Percentiles rank a stretch among this genome's conserved stretches.
Evolutionary conservation across 2,329 filamentous ascomycete genomes (phyloP).

Genomic region (Trichocomaceae sp.): DNA sequence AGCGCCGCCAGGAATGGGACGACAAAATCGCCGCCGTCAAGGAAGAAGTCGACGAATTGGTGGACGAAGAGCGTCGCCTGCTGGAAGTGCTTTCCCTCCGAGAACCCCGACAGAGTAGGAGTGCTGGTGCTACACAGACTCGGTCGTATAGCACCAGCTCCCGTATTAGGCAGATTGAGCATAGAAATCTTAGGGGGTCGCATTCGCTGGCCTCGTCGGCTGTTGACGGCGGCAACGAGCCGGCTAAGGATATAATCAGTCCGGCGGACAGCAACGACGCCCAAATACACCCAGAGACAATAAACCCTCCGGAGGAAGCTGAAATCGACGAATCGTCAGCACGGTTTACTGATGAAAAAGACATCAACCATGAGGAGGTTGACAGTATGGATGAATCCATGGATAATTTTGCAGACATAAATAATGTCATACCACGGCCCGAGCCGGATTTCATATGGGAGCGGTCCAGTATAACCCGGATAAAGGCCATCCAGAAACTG

Average conservation of each 20-base stretch:
- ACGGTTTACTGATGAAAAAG: slow-evolving; percentile 2
- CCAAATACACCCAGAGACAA: not conserved
- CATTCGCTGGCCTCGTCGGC: not conserved
- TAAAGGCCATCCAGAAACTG: slow-evolving; percentile 34
- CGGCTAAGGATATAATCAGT: not conserved
- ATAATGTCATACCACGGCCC: not conserved
- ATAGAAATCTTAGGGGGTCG: not conserved
- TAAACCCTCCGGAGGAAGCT: not conserved
- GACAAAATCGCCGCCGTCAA: slow-evolving; percentile 39
- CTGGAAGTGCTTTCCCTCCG: slow-evolving; percentile 24
- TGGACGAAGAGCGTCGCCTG: slow-evolving; percentile 34
- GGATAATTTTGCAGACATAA: slow-evolving; percentile 13
- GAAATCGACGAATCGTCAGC: slow-evolving; percentile 10
- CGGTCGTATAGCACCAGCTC: slow-evolving; percentile 2
- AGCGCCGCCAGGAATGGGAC: slow-evolving; percentile 35
- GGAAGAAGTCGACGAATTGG: slow-evolving; percentile 35
- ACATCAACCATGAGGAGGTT: not conserved
- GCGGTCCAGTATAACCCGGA: slow-evolving; percentile 23
- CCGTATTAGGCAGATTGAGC: not conserved
- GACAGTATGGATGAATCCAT: slow-evolving; percentile 1
- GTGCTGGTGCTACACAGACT: not conserved
- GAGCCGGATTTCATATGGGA: slow-evolving; percentile 21
- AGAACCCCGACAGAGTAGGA: not conserved
- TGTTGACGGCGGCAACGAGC: not conserved
- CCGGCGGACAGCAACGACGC: not conserved